Evolutionary conservation across 441 rosid genomes (phyloP), one percentile per base, ranked within the genome.

Genomic region (Populus tomentosa): DNA sequence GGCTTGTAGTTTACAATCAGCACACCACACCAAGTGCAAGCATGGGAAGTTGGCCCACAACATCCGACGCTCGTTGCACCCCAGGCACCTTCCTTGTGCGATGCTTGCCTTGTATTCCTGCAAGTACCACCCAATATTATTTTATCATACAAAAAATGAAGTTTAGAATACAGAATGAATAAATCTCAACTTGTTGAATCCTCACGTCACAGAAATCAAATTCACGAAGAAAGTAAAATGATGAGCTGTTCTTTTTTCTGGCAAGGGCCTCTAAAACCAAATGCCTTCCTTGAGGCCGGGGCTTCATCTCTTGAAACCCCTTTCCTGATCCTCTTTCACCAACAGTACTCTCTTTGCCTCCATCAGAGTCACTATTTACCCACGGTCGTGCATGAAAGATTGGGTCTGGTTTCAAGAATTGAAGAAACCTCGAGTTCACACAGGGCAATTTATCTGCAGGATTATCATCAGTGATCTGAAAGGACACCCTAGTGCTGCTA

Each of bases 11-110:
- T 84, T 88, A 78, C 98, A 94, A 33, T 78, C 84, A 40, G 61
- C 76, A 85, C 98, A 94, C 97, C 98, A 94, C 53, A 94, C 83
- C 77, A 78, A 79, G 86, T 91, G 97, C 78, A 63, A 76, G 82
- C 98, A 94, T 24, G 98, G 97, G 74, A 83, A 83, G 86, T 91
- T 91, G 61, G 90, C 93, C 87, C 89, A 91, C 71, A 85, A 36
- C 78, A 89, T 70, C 80, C 72, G 69, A 16, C 66, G 84, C 81
- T 84, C 79, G 68, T 85, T 87, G 87, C 98, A 94, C 75, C 89
- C 84, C 64, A 90, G 91, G 88, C 98, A 94, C 78, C 78, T 82
- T 9, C 90, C 85, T 65, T 82, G 80, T 75, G 4, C 59, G 70
- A 89, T 26, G 81, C 89, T 79, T 74, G 72, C 78, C 80, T 76